These are phyloP conservation scores for Omphalotus olearius DNA, from an alignment of 1,284 basidiomycete genomes.

Conservation along the genomic window DNA sequence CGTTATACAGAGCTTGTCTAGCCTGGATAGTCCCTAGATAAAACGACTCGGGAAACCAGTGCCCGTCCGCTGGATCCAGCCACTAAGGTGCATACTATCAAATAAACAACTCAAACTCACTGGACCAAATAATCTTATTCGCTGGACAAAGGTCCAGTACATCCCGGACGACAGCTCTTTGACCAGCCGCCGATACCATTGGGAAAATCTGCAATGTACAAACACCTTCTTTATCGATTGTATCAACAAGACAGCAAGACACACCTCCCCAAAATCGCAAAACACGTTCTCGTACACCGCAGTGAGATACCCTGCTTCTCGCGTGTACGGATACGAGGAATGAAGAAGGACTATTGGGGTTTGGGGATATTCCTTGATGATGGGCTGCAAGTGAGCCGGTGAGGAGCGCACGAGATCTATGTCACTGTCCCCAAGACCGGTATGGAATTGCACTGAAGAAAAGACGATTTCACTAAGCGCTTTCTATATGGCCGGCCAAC, in stretches of 20 bases:
- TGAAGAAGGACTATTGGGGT: slow-evolving; percentile 67
- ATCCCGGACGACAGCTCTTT: slow-evolving; percentile 53
- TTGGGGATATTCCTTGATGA: slow-evolving; percentile 58
- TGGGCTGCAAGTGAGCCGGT: slow-evolving; percentile 61
- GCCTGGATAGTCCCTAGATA: slow-evolving; percentile 65
- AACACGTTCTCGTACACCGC: slow-evolving; percentile 69
- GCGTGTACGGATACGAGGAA: slow-evolving; percentile 68
- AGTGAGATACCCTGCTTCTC: slow-evolving; percentile 71
- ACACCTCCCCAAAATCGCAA: slow-evolving; percentile 70
- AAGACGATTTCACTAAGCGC: slow-evolving; percentile 2
- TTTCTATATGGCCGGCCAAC: neutral
- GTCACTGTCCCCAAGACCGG: slow-evolving; percentile 72
- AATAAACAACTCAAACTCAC: slow-evolving; percentile 32
- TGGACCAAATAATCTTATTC: slow-evolving; percentile 77
- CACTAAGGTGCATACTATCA: slow-evolving; percentile 5
- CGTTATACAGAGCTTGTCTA: slow-evolving; percentile 55
- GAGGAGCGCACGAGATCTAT: slow-evolving; percentile 55
- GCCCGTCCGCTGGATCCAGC: slow-evolving; percentile 58
- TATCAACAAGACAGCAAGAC: neutral
- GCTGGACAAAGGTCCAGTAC: slow-evolving; percentile 67
- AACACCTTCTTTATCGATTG: neutral
- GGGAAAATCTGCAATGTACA: slow-evolving; percentile 53
- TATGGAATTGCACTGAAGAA: slow-evolving; percentile 71
- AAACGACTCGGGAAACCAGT: slow-evolving; percentile 75
- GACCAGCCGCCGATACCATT: slow-evolving; percentile 57